Conservation (phyloP, 148 eudicot species). For the Fagopyrum homotropicum region DNA sequence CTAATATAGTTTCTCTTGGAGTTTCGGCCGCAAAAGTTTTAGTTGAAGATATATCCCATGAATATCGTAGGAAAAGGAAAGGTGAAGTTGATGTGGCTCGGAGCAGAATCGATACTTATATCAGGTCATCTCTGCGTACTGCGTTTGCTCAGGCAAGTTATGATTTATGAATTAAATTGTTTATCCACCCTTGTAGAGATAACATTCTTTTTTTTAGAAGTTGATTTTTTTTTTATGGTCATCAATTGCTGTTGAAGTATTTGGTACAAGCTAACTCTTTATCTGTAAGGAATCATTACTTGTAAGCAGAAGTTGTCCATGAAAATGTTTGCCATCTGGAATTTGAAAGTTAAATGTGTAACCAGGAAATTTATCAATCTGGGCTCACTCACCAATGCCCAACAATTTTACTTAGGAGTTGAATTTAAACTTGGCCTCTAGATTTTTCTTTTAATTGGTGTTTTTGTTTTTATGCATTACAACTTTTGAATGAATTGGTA, state of each 20-base stretch:
- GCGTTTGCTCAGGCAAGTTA: conserved; percentile 97
- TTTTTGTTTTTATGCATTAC: background rate
- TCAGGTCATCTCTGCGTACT: conserved; percentile 95
- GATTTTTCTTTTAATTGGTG: background rate
- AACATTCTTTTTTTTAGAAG: background rate
- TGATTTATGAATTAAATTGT: background rate
- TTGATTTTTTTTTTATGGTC: too few species aligned
- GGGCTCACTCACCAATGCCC: too few species aligned
- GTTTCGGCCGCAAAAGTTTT: conserved; percentile 79
- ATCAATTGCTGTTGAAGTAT: too few species aligned
- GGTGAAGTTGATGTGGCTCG: conserved; percentile 91
- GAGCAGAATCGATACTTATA: conserved; percentile 89
- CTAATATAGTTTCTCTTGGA: conserved; percentile 75
- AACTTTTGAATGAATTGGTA: background rate
- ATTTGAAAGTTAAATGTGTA: too few species aligned
- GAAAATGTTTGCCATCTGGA: too few species aligned
- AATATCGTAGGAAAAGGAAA: conserved; percentile 87
- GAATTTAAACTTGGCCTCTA: background rate
- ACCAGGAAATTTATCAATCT: too few species aligned
- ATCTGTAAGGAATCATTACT: too few species aligned
- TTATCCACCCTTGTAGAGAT: background rate
- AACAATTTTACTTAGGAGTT: background rate
- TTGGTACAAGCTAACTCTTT: too few species aligned
- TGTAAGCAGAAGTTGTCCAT: too few species aligned
- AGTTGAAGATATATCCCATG: conserved; percentile 95